Evolutionary conservation across 176 grass and related monocot species (phyloP).

Genomic region (Carex myosuroides): DNA sequence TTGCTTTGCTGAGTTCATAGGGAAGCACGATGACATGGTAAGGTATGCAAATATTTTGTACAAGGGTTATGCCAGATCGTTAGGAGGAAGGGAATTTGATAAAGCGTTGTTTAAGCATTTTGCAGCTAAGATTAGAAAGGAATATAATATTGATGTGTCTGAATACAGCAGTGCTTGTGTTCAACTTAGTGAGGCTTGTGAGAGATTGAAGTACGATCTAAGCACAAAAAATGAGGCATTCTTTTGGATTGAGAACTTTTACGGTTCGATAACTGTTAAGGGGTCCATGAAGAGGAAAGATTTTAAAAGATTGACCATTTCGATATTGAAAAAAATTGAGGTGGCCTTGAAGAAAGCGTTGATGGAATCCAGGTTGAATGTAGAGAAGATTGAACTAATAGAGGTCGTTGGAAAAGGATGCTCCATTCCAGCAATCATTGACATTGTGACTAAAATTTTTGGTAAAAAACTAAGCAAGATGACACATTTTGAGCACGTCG

Average conservation of each 20-base stretch:
- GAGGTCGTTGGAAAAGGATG: slow-evolving; percentile 75
- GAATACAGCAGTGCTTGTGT: slow-evolving; percentile 46
- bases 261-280: slow-evolving; percentile 52
- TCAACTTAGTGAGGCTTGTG: neutral
- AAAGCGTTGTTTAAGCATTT: slow-evolving; percentile 28
- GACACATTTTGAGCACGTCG: slow-evolving; percentile 73
- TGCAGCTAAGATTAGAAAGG: slow-evolving; percentile 45
- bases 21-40: too few species aligned
- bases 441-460: slow-evolving; percentile 73
- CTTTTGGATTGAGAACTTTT: slow-evolving; percentile 59
- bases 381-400: slow-evolving; percentile 44
- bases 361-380: slow-evolving; percentile 26
- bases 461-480: slow-evolving; percentile 51
- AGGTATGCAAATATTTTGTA: slow-evolving; percentile 26
- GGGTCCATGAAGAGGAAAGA: slow-evolving; percentile 69
- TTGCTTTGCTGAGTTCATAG: slow-evolving; percentile 32
- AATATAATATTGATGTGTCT: slow-evolving; percentile 71
- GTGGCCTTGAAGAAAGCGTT: slow-evolving; percentile 54
- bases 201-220: slow-evolving; percentile 13
- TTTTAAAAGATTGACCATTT: slow-evolving; percentile 49
- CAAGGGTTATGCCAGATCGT: slow-evolving; percentile 49
- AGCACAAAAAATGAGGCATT: slow-evolving; percentile 60
- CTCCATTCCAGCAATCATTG: slow-evolving; percentile 59
- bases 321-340: slow-evolving; percentile 55
- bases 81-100: slow-evolving; percentile 79